Evolutionary conservation across 768 basidiomycete genomes (phyloP).

Genomic region (Panus rudis): DNA sequence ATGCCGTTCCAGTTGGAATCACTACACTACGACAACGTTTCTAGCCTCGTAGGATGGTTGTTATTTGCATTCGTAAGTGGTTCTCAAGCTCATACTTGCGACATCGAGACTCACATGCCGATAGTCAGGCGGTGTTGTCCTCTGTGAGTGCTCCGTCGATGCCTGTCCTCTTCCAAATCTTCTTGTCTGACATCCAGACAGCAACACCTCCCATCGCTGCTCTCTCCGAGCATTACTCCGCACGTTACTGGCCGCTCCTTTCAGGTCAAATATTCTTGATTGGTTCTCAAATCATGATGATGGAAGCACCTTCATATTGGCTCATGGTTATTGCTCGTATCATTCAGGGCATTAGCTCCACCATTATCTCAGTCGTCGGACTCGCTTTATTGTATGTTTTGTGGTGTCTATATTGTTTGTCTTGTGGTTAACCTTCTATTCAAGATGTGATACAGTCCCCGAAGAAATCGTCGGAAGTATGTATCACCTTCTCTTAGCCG

Average conservation of each 20-base stretch:
- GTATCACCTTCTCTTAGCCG: too few relatives aligned
- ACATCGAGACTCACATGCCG: too few relatives aligned
- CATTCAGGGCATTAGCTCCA: constrained; percentile 33
- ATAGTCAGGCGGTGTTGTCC: constrained; percentile 27
- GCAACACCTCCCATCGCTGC: constrained; percentile 31
- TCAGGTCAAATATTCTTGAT: constrained; percentile 26
- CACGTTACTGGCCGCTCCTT: constrained; percentile 25
- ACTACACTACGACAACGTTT: constrained; percentile 28
- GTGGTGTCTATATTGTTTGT: not conserved
- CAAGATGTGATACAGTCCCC: constrained; percentile 31
- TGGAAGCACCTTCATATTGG: constrained; percentile 32
- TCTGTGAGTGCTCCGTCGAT: constrained; percentile 18
- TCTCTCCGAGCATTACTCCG: constrained; percentile 27
- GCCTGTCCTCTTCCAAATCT: not conserved
- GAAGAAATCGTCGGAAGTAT: constrained; percentile 28
- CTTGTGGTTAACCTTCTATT: not conserved
- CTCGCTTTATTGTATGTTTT: constrained; percentile 29
- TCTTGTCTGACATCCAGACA: too few relatives aligned
- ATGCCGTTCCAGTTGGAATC: constrained; percentile 30
- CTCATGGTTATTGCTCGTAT: constrained; percentile 33
- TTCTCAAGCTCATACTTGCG: too few relatives aligned
- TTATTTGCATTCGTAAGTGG: constrained; percentile 32
- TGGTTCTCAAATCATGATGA: constrained; percentile 31
- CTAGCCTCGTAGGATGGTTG: constrained; percentile 30
- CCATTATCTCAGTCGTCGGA: constrained; percentile 33